These are phyloP conservation scores for Lentithecium fluviatile DNA, from an alignment of 495 filamentous ascomycete genomes.

Conservation along the genomic window DNA sequence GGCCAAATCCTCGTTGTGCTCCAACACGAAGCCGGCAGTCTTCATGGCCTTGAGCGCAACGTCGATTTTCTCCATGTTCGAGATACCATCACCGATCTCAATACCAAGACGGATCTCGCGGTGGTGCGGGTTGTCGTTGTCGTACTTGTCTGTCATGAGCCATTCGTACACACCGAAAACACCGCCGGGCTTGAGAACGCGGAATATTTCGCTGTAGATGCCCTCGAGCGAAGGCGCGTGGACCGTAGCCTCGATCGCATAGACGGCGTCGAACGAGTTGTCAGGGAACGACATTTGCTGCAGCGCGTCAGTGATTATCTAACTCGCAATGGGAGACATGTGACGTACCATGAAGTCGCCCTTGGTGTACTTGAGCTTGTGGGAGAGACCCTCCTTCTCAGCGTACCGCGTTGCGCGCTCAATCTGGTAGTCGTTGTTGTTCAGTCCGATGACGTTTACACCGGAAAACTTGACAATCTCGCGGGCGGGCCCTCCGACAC, in stretches of 20 bases:
- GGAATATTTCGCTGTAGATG: slow-evolving; percentile 91
- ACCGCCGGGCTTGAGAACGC: slow-evolving; percentile 94
- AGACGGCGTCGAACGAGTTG: slow-evolving; percentile 90
- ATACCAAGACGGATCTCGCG: slow-evolving; percentile 90
- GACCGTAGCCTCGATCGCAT: slow-evolving; percentile 96
- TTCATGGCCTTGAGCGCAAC: slow-evolving; percentile 85
- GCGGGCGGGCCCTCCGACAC: slow-evolving; percentile 94
- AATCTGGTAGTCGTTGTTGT: slow-evolving; percentile 99
- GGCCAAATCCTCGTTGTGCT: slow-evolving; percentile 87
- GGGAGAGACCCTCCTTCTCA: slow-evolving; percentile 70
- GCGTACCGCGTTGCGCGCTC: slow-evolving; percentile 88
- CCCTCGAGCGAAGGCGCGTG: slow-evolving; percentile 94
- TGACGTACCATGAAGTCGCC: slow-evolving; percentile 88
- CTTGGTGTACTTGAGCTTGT: slow-evolving; percentile 87
- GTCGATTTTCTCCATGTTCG: slow-evolving; percentile 92
- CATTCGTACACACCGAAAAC: slow-evolving; percentile 98
- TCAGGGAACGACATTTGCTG: slow-evolving; percentile 96
- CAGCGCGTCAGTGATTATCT: slow-evolving; percentile 3
- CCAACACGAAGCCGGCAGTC: slow-evolving; percentile 81
- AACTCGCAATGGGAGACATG: not conserved
- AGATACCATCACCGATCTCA: slow-evolving; percentile 95
- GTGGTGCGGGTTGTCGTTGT: slow-evolving; percentile 85
- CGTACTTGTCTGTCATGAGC: slow-evolving; percentile 97
- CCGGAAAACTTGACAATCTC: slow-evolving; percentile 96
- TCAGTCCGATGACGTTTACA: slow-evolving; percentile 84